Conservation (phyloP, 139 green algal species). For the Chlorella sorokiniana region DNA sequence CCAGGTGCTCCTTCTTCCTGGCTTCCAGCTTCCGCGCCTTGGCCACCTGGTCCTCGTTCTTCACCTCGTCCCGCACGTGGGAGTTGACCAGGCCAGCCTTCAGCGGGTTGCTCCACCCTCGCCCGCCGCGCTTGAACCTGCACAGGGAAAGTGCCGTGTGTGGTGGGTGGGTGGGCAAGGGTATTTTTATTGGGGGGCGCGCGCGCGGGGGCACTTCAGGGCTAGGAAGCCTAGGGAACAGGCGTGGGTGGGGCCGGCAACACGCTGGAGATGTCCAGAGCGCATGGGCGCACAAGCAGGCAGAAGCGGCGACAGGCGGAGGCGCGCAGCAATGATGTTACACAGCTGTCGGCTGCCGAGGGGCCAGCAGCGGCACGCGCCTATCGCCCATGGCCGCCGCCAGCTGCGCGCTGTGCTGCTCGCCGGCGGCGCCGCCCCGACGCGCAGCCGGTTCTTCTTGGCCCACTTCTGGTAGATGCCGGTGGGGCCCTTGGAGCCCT, state of each 20-base stretch:
- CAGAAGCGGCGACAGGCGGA: too few relatives aligned
- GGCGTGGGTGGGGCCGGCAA: too few relatives aligned
- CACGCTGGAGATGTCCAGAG: too few relatives aligned
- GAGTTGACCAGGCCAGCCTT: slow-evolving; percentile 28
- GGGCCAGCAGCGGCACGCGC: too few relatives aligned
- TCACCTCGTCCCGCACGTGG: slow-evolving; percentile 30
- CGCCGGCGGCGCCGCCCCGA: slow-evolving; percentile 45
- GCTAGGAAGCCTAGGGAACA: too few relatives aligned
- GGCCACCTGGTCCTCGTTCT: slow-evolving; percentile 39
- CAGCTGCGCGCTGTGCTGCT: slow-evolving; percentile 4
- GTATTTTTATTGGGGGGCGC: too few relatives aligned
- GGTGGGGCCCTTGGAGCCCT: slow-evolving; percentile 38
- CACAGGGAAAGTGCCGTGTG: too few relatives aligned
- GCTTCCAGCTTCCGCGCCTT: slow-evolving; percentile 38
- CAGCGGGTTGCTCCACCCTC: slow-evolving; percentile 60
- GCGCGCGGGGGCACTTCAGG: too few relatives aligned
- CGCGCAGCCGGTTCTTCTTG: slow-evolving; percentile 59
- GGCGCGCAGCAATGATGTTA: too few relatives aligned
- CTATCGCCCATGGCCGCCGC: slow-evolving; percentile 6
- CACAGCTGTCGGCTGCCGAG: too few relatives aligned
- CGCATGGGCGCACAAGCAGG: too few relatives aligned
- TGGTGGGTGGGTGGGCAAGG: not conserved
- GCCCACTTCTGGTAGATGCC: slow-evolving; percentile 77
- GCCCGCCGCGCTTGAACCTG: slow-evolving; percentile 59
- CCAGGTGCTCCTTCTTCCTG: slow-evolving; percentile 37